Evolutionary conservation across 257 asterid genomes (phyloP).

Genomic region (Salvia miltiorrhiza): DNA sequence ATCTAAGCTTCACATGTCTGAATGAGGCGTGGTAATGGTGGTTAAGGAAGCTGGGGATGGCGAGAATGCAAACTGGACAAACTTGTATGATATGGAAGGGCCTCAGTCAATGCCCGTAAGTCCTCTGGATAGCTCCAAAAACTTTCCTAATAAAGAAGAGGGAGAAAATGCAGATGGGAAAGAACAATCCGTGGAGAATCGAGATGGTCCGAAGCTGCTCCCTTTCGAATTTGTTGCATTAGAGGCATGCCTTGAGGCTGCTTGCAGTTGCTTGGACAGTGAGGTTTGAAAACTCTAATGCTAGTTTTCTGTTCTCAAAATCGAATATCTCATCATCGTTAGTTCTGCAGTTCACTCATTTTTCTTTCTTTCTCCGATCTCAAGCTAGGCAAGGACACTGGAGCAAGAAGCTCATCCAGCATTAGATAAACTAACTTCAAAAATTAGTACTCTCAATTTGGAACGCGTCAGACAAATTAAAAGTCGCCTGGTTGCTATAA

Average conservation of each 20-base stretch:
- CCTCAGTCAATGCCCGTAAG: constrained; percentile 48
- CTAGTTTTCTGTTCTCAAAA: background rate
- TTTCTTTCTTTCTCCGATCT: constrained; percentile 15
- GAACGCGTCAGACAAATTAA: constrained; percentile 95
- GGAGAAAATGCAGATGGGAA: constrained; percentile 49
- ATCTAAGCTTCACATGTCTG: constrained; percentile 12
- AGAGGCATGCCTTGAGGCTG: constrained; percentile 99
- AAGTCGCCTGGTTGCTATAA: constrained; percentile 90
- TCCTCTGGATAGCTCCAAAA: constrained; percentile 46
- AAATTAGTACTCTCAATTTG: constrained; percentile 94
- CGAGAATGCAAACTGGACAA: constrained; percentile 73
- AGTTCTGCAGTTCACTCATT: background rate
- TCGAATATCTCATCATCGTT: background rate
- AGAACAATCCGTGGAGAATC: constrained; percentile 53
- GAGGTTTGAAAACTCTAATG: constrained; percentile 45
- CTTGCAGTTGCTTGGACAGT: constrained; percentile 86
- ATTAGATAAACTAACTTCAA: constrained; percentile 79
- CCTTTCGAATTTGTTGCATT: constrained; percentile 96
- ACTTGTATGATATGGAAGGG: constrained; percentile 72
- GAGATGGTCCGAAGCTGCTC: constrained; percentile 84
- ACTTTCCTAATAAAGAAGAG: constrained; percentile 51
- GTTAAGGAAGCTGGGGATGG: constrained; percentile 82
- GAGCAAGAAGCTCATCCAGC: constrained; percentile 99
- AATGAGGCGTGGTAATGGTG: constrained; percentile 16
- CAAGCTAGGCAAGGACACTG: constrained; percentile 79